Base-by-base conservation (phyloP, 139 green algal species). In the Parachlorella kessleri region DNA sequence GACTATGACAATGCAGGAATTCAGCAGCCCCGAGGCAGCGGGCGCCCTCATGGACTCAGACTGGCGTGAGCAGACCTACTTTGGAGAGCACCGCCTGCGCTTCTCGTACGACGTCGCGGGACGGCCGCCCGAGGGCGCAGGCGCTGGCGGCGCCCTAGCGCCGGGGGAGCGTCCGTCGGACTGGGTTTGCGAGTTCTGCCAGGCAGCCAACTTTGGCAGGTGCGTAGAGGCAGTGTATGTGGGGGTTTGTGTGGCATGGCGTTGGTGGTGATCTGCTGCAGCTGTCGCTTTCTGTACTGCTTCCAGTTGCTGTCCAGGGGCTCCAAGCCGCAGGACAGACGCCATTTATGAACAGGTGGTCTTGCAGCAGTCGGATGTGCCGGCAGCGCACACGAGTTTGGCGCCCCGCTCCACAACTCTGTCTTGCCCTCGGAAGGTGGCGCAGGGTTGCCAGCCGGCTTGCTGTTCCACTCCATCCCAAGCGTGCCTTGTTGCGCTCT, bases 191-290 rank as follows among this genome's bases (percentile, higher is more conserved):
- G 81, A 89, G 42, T 83, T 81, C 64, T 95, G 91, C 83, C 80
- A 67, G 69, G 81, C 81, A 1, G 81, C 92, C 63, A 95, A 95
- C 81, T 95, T 95, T 81, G 88, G 86, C 37, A 88, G 91, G 90
- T 92, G 66, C 28, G 77, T 14, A 5, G 39, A 23, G 10, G 24
- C 4, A 23, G 1, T 30, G 35, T n/a, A 32, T 38, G 64, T 28
- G n/a, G 73, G 26, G 7, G 32, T 24, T 7, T 55, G 35, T 32
- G 33, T 55, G 4, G 41, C 26, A 54, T 3, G 33, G 33, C 35
- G 2, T 30, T 53, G 18, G 3, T 8, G 4, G 32, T 8, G 33
- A 30, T 8, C n/a, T n/a, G n/a, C n/a, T n/a, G n/a, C n/a, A n/a
- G n/a, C n/a, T n/a, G n/a, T n/a, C n/a, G n/a, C n/a, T n/a, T n/a